Percentiles rank a stretch among this genome's conserved stretches.
Conservation (phyloP, 768 basidiomycete genomes). For the Austroboletus festivus region DNA sequence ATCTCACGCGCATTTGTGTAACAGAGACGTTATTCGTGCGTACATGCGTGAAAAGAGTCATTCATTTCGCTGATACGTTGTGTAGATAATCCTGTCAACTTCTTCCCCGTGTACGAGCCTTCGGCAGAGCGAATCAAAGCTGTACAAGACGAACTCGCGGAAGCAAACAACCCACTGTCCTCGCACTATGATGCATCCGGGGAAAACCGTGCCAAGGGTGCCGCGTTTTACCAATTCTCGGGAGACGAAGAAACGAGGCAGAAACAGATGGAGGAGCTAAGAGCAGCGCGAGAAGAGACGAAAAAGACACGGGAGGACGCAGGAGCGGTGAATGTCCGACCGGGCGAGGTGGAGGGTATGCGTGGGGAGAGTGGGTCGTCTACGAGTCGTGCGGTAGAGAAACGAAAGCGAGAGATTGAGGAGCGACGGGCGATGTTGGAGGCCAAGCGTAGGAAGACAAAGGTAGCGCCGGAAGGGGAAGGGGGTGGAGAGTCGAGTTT, state of each 20-base stretch:
- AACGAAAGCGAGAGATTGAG: slow-evolving; percentile 71
- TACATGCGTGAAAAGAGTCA: slow-evolving; percentile 4
- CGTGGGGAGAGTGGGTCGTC: slow-evolving; percentile 33
- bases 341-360: slow-evolving; percentile 82
- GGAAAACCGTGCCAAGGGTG: slow-evolving; percentile 87
- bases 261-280: slow-evolving; percentile 82
- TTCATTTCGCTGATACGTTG: slow-evolving; percentile 1
- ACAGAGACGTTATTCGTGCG: slow-evolving; percentile 60
- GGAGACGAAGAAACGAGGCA: slow-evolving; percentile 75
- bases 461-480: slow-evolving; percentile 8
- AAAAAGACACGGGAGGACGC: slow-evolving; percentile 54
- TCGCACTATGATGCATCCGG: slow-evolving; percentile 77
- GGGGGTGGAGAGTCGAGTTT: slow-evolving; percentile 3
- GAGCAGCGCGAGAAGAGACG: slow-evolving; percentile 66
- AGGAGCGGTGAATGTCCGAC: slow-evolving; percentile 57
- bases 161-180: slow-evolving; percentile 64
- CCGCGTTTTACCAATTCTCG: slow-evolving; percentile 91
- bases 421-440: slow-evolving; percentile 58
- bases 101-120: slow-evolving; percentile 88
- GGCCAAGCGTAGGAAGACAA: slow-evolving; percentile 63
- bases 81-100: slow-evolving; percentile 74
- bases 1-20: slow-evolving; percentile 8
- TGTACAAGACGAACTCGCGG: slow-evolving; percentile 66
- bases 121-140: slow-evolving; percentile 75
- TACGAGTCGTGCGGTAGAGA: slow-evolving; percentile 56